Percentiles rank a stretch among this genome's conserved stretches.
Conservation (phyloP, 1,284 basidiomycete genomes). For the Singerocomus inundabilis region DNA sequence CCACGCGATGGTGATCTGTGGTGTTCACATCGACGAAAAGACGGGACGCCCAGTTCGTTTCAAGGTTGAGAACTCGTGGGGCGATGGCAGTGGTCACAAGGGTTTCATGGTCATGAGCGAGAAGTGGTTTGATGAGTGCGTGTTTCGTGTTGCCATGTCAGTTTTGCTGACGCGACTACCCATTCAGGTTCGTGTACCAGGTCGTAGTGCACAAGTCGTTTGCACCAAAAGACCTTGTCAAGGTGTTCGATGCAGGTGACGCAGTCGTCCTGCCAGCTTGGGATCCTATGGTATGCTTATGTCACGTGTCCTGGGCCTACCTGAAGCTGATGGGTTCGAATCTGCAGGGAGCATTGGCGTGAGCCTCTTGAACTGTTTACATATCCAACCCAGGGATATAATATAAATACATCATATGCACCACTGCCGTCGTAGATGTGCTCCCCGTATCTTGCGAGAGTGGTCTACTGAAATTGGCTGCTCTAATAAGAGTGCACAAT, state of each 20-base stretch:
- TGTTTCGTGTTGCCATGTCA: constrained; percentile 18
- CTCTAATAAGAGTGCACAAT: too few relatives aligned
- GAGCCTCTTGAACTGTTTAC: constrained; percentile 4
- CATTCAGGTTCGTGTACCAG: constrained; percentile 75
- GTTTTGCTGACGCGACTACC: constrained; percentile 7
- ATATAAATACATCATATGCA: not conserved
- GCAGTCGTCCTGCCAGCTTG: constrained; percentile 73
- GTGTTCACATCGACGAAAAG: constrained; percentile 78
- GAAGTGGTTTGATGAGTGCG: constrained; percentile 88
- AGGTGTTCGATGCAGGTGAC: constrained; percentile 72
- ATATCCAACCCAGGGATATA: not conserved
- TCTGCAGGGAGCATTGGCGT: constrained; percentile 35
- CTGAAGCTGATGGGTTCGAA: not conserved
- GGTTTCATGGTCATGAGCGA: constrained; percentile 94
- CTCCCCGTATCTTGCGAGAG: not conserved
- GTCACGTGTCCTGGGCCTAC: not conserved
- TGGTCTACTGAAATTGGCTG: not conserved
- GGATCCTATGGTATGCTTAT: constrained; percentile 81
- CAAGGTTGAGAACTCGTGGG: constrained; percentile 97
- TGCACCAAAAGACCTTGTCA: constrained; percentile 76
- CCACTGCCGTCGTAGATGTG: not conserved
- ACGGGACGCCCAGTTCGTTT: constrained; percentile 79
- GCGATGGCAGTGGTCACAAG: constrained; percentile 74
- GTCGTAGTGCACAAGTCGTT: constrained; percentile 81
- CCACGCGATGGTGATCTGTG: constrained; percentile 92